Evolutionary conservation across 1,284 basidiomycete species (phyloP), one percentile per base, ranked within the genome.

Genomic region (Ustilago cynodontis): DNA sequence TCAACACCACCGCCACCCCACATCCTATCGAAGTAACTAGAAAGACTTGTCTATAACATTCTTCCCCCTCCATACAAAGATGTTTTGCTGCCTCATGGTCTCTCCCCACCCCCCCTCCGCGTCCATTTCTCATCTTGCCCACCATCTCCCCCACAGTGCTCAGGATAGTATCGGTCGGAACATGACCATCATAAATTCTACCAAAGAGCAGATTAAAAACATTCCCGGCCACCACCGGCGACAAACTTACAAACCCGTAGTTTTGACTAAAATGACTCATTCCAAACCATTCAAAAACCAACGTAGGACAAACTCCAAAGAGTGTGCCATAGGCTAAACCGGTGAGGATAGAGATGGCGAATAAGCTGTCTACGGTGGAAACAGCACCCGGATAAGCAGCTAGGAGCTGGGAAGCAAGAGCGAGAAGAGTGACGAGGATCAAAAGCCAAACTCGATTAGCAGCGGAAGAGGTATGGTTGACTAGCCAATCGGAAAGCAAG

Each of bases 241-340:
- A 90, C 20, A 94, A 86, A 8, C 90, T 90, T 29, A 92, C 88
- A 82, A 90, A 93, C 18, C 94, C 94, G 91, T 91, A 95, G 85
- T 95, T 96, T 87, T 94, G 91, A 3, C 91, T 91, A 80, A 93
- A 91, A 79, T 92, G 91, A 90, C 91, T 87, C 83, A 94, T 88
- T 7, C 94, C 94, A 78, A 95, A 95, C 92, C 92, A 94, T 79
- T 95, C 94, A 28, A 95, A 90, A 33, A 90, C 88, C 28, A 95
- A 88, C 35, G 92, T 91, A 0, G 94, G 93, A 79, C 90, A 89
- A 16, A 93, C 87, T 5, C 93, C 93, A 80, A 94, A 95, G 60
- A 93, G 87, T 29, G 90, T 89, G 1, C 94, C 94, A 77, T 95
- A 93, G 0, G 92, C 90, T 7, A 93, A 82, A 0, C 93, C 93